phyloP scores from a whole-genome alignment of 768 basidiomycete genomes.

The Leucocoprinus birnbaumii region DNA sequence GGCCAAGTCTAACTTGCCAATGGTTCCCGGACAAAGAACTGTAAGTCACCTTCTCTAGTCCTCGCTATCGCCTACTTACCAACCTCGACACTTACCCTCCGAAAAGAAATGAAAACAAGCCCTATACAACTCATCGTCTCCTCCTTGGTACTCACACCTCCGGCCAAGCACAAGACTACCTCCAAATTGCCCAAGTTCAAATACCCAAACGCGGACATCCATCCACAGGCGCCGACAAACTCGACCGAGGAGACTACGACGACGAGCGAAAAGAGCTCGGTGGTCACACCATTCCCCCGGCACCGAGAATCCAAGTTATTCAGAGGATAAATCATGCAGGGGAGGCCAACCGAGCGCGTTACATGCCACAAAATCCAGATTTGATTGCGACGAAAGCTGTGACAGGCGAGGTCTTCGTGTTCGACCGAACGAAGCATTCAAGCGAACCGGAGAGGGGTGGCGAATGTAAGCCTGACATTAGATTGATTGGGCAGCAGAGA shows the following conservation, averaged over 20 bases:
- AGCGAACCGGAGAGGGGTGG: conserved; percentile 88
- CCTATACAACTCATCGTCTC: conserved; percentile 93
- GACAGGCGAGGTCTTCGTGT: conserved; percentile 88
- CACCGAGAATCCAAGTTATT: conserved; percentile 83
- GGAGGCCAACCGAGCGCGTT: conserved; percentile 95
- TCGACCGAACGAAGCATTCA: conserved; percentile 96
- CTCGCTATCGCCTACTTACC: not conserved
- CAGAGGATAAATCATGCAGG: conserved; percentile 95
- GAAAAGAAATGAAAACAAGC: conserved; percentile 80
- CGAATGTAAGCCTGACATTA: conserved; percentile 86
- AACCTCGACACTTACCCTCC: not conserved
- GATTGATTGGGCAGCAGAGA: conserved; percentile 83
- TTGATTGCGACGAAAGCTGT: conserved; percentile 94
- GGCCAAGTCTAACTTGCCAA: conserved; percentile 97
- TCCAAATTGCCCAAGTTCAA: conserved; percentile 93
- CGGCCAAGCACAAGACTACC: conserved; percentile 88
- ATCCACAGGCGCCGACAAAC: conserved; percentile 63
- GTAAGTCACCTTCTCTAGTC: conserved; percentile 43
- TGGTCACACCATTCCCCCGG: conserved; percentile 82
- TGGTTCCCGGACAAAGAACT: conserved; percentile 98
- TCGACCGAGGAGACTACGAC: conserved; percentile 80
- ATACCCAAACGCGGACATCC: conserved; percentile 80
- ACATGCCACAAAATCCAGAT: conserved; percentile 99
- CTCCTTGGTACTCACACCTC: conserved; percentile 98
- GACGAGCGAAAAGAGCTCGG: conserved; percentile 94